Evolutionary conservation across 140 eudicot species (phyloP).

Genomic region (Cichorium intybus): DNA sequence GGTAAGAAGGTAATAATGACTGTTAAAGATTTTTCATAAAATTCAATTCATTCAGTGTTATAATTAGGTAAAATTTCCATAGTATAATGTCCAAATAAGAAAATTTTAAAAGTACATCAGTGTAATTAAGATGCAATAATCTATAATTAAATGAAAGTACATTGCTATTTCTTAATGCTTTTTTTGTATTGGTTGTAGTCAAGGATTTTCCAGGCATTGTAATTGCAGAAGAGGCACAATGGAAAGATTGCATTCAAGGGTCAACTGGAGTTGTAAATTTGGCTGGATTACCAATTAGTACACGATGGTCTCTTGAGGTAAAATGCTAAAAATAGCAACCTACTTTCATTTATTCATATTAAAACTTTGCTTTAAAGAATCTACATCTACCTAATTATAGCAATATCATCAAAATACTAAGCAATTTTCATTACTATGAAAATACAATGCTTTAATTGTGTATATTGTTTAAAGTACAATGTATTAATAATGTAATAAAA

Average conservation of each 20-base stretch:
- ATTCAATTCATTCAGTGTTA: background rate
- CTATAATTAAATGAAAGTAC: too few species aligned
- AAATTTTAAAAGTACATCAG: too few species aligned
- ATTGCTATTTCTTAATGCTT: too few species aligned
- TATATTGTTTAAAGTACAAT: background rate
- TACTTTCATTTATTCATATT: background rate
- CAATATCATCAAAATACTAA: too few species aligned
- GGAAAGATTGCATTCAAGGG: slow-evolving; percentile 84
- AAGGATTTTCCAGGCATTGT: slow-evolving; percentile 81
- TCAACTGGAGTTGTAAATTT: slow-evolving; percentile 91
- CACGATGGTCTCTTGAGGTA: slow-evolving; percentile 99
- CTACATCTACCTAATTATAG: too few species aligned
- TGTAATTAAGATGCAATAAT: too few species aligned
- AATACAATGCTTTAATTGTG: background rate
- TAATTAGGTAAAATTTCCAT: background rate
- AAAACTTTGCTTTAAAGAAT: too few species aligned
- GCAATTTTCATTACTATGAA: too few species aligned
- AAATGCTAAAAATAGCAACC: background rate
- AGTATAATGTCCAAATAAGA: too few species aligned
- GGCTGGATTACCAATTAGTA: slow-evolving; percentile 93
- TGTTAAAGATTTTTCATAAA: slow-evolving; percentile 17
- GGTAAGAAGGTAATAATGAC: slow-evolving; percentile 97
- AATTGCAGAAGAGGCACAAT: slow-evolving; percentile 82
- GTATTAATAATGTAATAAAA: background rate
- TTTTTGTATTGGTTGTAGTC: slow-evolving; percentile 35